phyloP scores from a whole-genome alignment of 768 basidiomycete genomes.

The Dacryopinax spathularia region DNA sequence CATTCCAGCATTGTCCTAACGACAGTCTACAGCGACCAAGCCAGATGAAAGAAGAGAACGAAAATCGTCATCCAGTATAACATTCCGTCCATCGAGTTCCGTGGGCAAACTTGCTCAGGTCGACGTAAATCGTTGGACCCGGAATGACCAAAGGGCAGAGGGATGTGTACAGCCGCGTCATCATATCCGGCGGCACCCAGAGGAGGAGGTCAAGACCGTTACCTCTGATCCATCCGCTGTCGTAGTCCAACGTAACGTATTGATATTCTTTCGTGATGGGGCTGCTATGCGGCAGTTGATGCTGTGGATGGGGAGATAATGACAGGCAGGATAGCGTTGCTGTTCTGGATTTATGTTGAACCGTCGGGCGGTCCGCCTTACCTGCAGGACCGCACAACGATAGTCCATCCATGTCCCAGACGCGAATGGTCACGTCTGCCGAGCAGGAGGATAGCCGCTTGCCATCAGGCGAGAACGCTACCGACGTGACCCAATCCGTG shows the following conservation, averaged over 20 bases:
- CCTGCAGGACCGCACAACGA: too few relatives aligned
- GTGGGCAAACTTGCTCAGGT: neutral
- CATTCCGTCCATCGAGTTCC: neutral
- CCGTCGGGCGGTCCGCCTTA: too few relatives aligned
- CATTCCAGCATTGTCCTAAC: too few relatives aligned
- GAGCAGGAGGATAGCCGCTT: constrained; percentile 26
- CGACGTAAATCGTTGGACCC: neutral
- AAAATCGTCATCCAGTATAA: too few relatives aligned
- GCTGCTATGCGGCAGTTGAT: neutral
- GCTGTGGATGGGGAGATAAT: neutral
- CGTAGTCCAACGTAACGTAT: neutral
- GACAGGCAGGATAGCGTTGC: too few relatives aligned
- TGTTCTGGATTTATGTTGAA: too few relatives aligned
- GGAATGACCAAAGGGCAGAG: neutral
- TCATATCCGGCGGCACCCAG: neutral
- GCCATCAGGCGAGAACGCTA: constrained; percentile 25
- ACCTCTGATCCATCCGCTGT: neutral
- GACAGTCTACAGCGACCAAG: too few relatives aligned
- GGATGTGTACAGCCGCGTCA: neutral
- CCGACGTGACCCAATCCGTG: neutral
- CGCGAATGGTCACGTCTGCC: constrained; percentile 25
- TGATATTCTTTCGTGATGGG: neutral
- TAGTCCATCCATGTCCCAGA: too few relatives aligned
- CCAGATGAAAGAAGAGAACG: too few relatives aligned
- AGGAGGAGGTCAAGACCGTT: neutral